Evolutionary conservation across 805 yeast species (phyloP), one percentile per base, ranked within the genome.

Genomic region (Yarrowia porcina): DNA sequence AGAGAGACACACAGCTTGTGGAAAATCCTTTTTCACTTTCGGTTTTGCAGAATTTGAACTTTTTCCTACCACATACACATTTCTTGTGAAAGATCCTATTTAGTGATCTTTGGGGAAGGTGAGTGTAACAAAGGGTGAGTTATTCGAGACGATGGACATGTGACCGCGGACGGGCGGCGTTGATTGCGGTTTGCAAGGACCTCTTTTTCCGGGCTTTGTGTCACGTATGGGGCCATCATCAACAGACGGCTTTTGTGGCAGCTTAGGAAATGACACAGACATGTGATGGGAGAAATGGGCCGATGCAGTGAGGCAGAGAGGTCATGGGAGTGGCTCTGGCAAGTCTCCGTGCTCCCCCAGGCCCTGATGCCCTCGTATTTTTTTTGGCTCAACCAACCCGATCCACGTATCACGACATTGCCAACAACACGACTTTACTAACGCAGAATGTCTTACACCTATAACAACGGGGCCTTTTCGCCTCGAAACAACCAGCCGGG

Each of bases 51-150:
- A 35, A 30, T 52, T 52, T 52, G 59, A 36, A 52, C 44, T 52
- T 52, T 52, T 52, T 52, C 59, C 59, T 36, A 52, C 59, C 59
- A 52, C 59, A 52, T 49, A 52, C 59, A 52, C 59, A 52, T 52
- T 52, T 52, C 59, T 52, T 52, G 59, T 52, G 59, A 52, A 52
- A 52, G 59, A 52, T 52, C 59, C 59, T 52, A 52, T 52, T 15
- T 36, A 52, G 59, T 52, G 59, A 52, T 52, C 59, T 52, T 52
- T 52, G 59, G 59, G 59, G 59, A 52, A 52, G 59, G 59, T 52
- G 59, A 52, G 59, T 52, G 59, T 52, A 45, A 45, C 52, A 15
- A 45, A 45, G 39, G 59, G 59, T 35, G 59, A 36, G 42, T 35
- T 36, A 12, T 6, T 23, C 20, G 35, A 4, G 27, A 12, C 2